A percentile compares a stretch with the other conserved stretches of the same genome.
Evolutionary conservation across 2,329 filamentous ascomycete species (phyloP).

Genomic region (Aspergillus sp.): DNA sequence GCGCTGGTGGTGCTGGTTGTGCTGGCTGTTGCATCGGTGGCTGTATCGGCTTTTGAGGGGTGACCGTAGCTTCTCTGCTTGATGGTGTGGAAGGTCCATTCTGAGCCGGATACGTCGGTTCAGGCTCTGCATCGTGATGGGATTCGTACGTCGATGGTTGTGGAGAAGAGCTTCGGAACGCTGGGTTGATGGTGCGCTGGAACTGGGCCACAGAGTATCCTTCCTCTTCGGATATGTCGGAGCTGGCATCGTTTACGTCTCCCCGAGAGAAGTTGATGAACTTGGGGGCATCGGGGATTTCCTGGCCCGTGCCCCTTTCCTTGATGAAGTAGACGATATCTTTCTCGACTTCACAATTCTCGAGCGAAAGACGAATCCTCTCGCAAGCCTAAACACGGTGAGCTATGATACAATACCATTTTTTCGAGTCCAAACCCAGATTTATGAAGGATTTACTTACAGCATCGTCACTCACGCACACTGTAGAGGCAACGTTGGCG

Average conservation of each 20-base stretch:
- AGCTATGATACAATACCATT: constrained; percentile 7
- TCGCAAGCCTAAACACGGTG: constrained; percentile 69
- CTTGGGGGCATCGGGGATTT: constrained; percentile 94
- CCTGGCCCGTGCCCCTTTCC: constrained; percentile 86
- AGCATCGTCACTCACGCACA: constrained; percentile 94
- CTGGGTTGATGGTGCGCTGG: constrained; percentile 89
- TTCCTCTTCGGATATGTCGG: constrained; percentile 85
- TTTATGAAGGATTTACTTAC: constrained; percentile 37
- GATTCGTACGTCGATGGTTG: constrained; percentile 92
- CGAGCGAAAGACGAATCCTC: constrained; percentile 88
- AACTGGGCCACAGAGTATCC: constrained; percentile 97
- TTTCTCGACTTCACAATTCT: constrained; percentile 95
- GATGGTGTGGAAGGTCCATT: constrained; percentile 48
- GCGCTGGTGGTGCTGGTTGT: constrained; percentile 18
- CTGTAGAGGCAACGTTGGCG: constrained; percentile 93
- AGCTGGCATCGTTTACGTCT: constrained; percentile 70
- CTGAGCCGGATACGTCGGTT: constrained; percentile 69
- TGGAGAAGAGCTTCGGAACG: constrained; percentile 92
- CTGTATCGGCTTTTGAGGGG: constrained; percentile 51
- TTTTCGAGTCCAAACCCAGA: neutral
- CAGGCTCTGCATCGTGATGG: constrained; percentile 80
- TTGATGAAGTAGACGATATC: constrained; percentile 89
- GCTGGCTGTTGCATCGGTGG: constrained; percentile 22
- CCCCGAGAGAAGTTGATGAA: constrained; percentile 99
- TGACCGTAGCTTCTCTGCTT: constrained; percentile 53